Conservation (phyloP, 257 asterid species). For the Lycium barbarum region DNA sequence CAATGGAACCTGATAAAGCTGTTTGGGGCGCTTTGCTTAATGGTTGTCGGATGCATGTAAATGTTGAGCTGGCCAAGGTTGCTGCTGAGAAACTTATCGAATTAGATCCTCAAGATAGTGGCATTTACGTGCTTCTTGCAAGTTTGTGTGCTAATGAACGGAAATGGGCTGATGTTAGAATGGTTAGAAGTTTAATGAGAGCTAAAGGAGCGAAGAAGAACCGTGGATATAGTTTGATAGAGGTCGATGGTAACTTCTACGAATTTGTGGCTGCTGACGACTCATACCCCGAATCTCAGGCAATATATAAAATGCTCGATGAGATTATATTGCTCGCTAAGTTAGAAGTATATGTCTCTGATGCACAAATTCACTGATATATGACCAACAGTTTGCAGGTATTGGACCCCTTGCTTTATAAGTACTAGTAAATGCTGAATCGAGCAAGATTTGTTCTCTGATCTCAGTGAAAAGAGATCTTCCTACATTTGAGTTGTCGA, state of each 20-base stretch:
- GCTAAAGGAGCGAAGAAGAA: constrained; percentile 68
- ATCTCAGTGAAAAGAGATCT: neutral
- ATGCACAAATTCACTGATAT: neutral
- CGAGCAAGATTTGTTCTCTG: neutral
- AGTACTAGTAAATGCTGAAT: neutral
- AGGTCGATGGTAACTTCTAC: constrained; percentile 68
- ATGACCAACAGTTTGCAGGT: constrained; percentile 2
- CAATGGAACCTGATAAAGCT: constrained; percentile 76
- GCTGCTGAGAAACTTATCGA: constrained; percentile 67
- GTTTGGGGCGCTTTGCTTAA: constrained; percentile 82
- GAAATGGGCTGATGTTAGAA: constrained; percentile 72
- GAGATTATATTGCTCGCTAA: constrained; percentile 50
- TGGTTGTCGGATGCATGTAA: constrained; percentile 72
- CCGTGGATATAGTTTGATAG: constrained; percentile 75
- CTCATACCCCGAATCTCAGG: constrained; percentile 55
- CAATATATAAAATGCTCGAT: constrained; percentile 53
- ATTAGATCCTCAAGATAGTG: constrained; percentile 81
- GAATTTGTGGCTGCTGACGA: constrained; percentile 73
- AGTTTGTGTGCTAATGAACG: constrained; percentile 68
- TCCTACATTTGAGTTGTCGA: neutral
- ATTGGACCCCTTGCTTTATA: neutral
- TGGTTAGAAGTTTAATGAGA: constrained; percentile 73
- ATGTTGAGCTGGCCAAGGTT: constrained; percentile 70
- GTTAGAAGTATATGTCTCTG: constrained; percentile 42
- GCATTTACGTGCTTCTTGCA: constrained; percentile 72